Evolutionary conservation across 1,284 basidiomycete genomes (phyloP).

Genomic region (Irpex lacteus): DNA sequence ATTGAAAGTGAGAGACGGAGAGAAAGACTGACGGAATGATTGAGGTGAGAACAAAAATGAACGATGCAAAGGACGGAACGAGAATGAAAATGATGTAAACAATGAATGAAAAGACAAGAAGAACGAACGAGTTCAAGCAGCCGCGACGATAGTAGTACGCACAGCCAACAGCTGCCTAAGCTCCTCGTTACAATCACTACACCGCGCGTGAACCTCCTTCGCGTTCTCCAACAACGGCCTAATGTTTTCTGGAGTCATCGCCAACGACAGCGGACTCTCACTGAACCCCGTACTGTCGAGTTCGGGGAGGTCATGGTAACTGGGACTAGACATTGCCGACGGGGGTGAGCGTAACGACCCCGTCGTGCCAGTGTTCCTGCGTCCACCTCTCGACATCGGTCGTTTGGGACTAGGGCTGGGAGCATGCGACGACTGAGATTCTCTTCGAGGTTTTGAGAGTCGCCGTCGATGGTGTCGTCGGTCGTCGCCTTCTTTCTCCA

Average conservation of each 20-base stretch:
- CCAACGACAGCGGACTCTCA: conserved; percentile 39
- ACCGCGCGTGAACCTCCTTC: conserved; percentile 61
- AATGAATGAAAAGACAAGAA: neutral
- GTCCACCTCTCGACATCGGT: conserved; percentile 20
- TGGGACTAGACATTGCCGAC: conserved; percentile 28
- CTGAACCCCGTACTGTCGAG: neutral
- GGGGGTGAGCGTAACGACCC: conserved; percentile 67
- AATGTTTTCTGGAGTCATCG: conserved; percentile 84
- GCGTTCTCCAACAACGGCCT: conserved; percentile 76
- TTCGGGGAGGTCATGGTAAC: conserved; percentile 20
- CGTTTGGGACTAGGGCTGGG: conserved; percentile 29
- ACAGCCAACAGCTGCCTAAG: conserved; percentile 45
- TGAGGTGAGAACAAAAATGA: too few species aligned
- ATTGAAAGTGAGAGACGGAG: too few species aligned
- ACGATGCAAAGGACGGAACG: neutral
- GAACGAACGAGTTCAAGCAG: neutral
- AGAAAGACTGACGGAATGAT: too few species aligned
- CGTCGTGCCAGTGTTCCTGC: conserved; percentile 29
- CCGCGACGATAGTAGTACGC: neutral
- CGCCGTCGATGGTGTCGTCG: conserved; percentile 12
- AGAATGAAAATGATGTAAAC: neutral
- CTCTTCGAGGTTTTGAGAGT: conserved; percentile 19
- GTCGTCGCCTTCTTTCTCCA: conserved; percentile 23
- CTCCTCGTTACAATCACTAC: conserved; percentile 68
- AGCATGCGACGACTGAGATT: conserved; percentile 19